These are phyloP conservation scores for Termitomyces sp. DNA, from an alignment of 1,284 basidiomycete genomes.

Conservation along the genomic window DNA sequence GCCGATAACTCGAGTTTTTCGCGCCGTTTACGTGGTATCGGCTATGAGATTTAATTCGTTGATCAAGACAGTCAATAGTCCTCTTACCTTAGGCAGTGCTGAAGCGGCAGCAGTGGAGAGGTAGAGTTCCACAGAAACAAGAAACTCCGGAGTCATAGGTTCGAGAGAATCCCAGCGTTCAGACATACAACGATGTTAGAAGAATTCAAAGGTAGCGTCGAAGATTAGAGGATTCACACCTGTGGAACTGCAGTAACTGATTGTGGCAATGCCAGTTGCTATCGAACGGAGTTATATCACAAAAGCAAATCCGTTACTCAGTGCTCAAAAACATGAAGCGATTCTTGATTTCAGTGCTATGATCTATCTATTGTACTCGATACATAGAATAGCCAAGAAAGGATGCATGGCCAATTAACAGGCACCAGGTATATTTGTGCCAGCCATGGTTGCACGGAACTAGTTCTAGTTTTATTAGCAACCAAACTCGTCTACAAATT, in stretches of 20 bases:
- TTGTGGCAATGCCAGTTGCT: not conserved
- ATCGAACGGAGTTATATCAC: not conserved
- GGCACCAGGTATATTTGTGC: conserved; percentile 2
- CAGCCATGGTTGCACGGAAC: conserved; percentile 4
- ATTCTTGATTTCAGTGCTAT: not conserved
- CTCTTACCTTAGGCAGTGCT: conserved; percentile 52
- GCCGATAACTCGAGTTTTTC: conserved; percentile 49
- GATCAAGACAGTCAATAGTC: not conserved
- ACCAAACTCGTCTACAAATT: conserved; percentile 22
- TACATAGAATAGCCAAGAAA: not conserved
- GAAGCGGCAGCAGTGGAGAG: conserved; percentile 50
- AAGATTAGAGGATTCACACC: not conserved
- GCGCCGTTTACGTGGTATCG: conserved; percentile 40
- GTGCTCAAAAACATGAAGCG: not conserved
- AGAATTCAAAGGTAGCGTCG: not conserved
- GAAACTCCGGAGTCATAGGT: conserved; percentile 30
- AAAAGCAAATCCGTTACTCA: not conserved
- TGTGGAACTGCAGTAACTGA: not conserved
- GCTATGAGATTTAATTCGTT: conserved; percentile 18
- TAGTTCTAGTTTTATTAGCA: conserved; percentile 6
- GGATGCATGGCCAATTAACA: not conserved
- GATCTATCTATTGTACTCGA: not conserved
- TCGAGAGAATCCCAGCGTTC: conserved; percentile 21
- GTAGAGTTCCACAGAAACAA: conserved; percentile 58
- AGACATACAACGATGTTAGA: conserved; percentile 15